phyloP scores from a whole-genome alignment of 2,329 filamentous ascomycete species.

The Colletotrichum higginsianum region DNA sequence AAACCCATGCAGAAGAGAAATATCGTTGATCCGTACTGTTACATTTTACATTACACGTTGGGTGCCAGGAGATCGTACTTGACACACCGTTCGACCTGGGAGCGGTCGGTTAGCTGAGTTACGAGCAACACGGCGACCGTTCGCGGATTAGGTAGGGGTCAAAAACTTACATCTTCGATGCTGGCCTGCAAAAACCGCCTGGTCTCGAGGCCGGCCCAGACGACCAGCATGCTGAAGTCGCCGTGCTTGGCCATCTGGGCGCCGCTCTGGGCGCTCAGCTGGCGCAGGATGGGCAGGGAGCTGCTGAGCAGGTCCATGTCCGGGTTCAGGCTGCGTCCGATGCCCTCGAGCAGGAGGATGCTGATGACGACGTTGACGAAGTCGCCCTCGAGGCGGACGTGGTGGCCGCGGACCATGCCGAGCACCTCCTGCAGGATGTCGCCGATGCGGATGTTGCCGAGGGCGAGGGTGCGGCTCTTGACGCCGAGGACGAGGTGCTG shows the following conservation, averaged over 20 bases:
- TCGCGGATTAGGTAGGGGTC: background rate
- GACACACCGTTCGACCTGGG: conserved; percentile 86
- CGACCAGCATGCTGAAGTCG: conserved; percentile 87
- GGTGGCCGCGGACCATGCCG: conserved; percentile 90
- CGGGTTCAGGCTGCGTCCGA: conserved; percentile 89
- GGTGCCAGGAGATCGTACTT: conserved; percentile 91
- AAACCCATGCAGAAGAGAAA: conserved; percentile 11
- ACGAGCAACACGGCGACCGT: conserved; percentile 23
- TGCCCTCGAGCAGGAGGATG: conserved; percentile 93
- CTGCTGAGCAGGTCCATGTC: conserved; percentile 88
- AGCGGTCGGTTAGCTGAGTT: conserved; percentile 17
- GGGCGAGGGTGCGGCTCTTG: conserved; percentile 89
- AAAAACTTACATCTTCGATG: conserved; percentile 81
- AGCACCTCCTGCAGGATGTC: conserved; percentile 94
- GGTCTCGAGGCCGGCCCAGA: conserved; percentile 93
- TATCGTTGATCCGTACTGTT: conserved; percentile 34
- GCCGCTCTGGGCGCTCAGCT: conserved; percentile 85
- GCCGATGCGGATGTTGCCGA: conserved; percentile 96
- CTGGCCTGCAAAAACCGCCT: conserved; percentile 91
- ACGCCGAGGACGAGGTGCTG: conserved; percentile 94
- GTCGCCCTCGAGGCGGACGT: conserved; percentile 95
- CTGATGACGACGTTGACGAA: conserved; percentile 99
- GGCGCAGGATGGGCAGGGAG: conserved; percentile 89
- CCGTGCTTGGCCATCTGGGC: conserved; percentile 78
- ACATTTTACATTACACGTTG: conserved; percentile 74